A percentile compares a stretch with the other conserved stretches of the same genome.
phyloP scores from a whole-genome alignment of 768 basidiomycete genomes.

The Termitomyces sp. region DNA sequence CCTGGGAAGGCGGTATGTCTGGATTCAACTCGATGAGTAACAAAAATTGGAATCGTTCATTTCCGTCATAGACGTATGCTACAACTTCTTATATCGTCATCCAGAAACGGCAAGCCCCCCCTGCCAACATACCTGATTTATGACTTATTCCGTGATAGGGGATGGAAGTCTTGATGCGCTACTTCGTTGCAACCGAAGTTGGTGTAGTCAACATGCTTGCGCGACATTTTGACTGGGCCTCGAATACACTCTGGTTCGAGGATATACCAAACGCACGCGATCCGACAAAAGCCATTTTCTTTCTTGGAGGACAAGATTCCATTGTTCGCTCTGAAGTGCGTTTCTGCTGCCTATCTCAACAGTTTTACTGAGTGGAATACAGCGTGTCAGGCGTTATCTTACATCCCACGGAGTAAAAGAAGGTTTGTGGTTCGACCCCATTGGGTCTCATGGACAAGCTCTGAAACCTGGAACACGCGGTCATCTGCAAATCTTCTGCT shows the following conservation, averaged over 20 bases:
- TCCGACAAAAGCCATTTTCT: conserved; percentile 57
- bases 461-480: conserved; percentile 46
- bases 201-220: conserved; percentile 84
- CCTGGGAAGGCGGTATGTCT: conserved; percentile 85
- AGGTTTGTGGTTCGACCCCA: conserved; percentile 58
- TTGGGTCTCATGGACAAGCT: conserved; percentile 59
- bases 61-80: conserved; percentile 63
- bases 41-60: background rate
- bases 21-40: background rate
- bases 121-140: background rate
- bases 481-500: conserved; percentile 52
- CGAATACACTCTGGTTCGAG: conserved; percentile 87
- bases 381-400: conserved; percentile 74
- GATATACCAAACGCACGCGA: conserved; percentile 80
- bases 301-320: conserved; percentile 78
- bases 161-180: conserved; percentile 75
- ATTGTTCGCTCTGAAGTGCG: conserved; percentile 71
- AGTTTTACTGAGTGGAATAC: background rate
- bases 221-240: conserved; percentile 79
- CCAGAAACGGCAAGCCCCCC: conserved; percentile 51
- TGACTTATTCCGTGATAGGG: conserved; percentile 37
- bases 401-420: conserved; percentile 67
- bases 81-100: conserved; percentile 79
- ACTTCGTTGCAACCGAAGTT: conserved; percentile 83
- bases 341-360: background rate